Conservation (phyloP, 2,329 filamentous ascomycete genomes). For the Rachicladosporium sp. region DNA sequence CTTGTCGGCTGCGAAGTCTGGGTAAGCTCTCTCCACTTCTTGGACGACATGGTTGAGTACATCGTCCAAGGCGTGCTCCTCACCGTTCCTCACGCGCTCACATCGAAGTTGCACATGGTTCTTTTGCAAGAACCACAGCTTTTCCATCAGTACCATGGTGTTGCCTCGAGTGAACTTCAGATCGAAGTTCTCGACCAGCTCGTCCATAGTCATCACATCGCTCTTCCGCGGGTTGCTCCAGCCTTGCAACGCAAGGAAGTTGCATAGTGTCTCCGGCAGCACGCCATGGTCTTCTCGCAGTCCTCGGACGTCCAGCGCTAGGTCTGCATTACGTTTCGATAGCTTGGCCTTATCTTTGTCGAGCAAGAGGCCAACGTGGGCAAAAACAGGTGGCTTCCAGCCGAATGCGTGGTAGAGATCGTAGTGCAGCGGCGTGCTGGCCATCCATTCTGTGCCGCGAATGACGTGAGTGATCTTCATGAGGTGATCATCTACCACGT, state of each 20-base stretch:
- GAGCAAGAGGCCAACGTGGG: conserved; percentile 37
- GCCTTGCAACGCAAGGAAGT: conserved; percentile 76
- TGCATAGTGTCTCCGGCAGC: conserved; percentile 53
- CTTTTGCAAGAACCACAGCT: conserved; percentile 68
- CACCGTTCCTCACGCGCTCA: conserved; percentile 28
- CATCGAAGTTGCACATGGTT: conserved; percentile 47
- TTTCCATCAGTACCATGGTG: conserved; percentile 67
- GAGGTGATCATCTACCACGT: conserved; percentile 87
- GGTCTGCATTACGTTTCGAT: conserved; percentile 57
- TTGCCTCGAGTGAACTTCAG: conserved; percentile 87
- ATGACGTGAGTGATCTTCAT: conserved; percentile 97
- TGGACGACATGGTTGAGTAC: conserved; percentile 24
- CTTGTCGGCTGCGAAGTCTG: neutral
- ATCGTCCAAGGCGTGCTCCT: conserved; percentile 22
- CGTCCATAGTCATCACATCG: conserved; percentile 59
- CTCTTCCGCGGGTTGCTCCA: conserved; percentile 60
- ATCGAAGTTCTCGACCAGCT: conserved; percentile 63
- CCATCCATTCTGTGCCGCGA: conserved; percentile 90
- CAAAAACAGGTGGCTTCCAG: conserved; percentile 36
- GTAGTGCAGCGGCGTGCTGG: conserved; percentile 73
- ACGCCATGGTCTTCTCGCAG: conserved; percentile 46
- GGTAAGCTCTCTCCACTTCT: conserved; percentile 19
- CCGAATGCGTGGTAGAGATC: conserved; percentile 40
- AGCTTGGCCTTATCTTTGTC: conserved; percentile 38
- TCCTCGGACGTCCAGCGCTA: conserved; percentile 45